Conservation (phyloP, 805 yeast genomes). For the Cyberlindnera maritima region DNA sequence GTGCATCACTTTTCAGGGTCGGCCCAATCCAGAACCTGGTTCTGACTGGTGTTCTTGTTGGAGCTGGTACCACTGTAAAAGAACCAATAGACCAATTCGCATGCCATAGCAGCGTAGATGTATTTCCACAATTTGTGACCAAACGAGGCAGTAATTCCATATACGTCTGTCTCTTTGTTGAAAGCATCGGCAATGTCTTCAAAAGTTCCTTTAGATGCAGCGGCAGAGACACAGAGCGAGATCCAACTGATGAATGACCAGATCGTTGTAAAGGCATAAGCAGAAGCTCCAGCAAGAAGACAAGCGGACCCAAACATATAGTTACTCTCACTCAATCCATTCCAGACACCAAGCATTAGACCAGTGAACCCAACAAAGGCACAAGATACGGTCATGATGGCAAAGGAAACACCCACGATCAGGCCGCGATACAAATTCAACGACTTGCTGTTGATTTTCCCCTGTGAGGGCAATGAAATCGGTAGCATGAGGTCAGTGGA, state of each 20-base stretch:
- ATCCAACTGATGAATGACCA: conserved; percentile 1
- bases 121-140: conserved; percentile 1
- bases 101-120: conserved; percentile 3
- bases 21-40: too few species aligned
- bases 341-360: not conserved
- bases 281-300: not conserved
- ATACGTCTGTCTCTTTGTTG: conserved; percentile 1
- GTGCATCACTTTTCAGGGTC: too few species aligned
- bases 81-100: not conserved
- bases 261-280: not conserved
- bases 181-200: conserved; percentile 1
- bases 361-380: not conserved
- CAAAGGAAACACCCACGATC: not conserved
- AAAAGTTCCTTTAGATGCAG: not conserved
- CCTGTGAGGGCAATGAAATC: not conserved
- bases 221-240: not conserved
- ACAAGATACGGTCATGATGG: not conserved
- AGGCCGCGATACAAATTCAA: not conserved
- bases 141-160: conserved; percentile 5
- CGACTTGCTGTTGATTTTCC: not conserved
- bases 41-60: too few species aligned
- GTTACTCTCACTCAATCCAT: too few species aligned
- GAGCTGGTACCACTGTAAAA: too few species aligned
- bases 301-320: not conserved
- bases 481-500: not conserved